Percentiles rank a stretch among this genome's conserved stretches.
These are phyloP conservation scores for Stygiomarasmius scandens DNA, from an alignment of 1,284 basidiomycete species.

Conservation along the genomic window DNA sequence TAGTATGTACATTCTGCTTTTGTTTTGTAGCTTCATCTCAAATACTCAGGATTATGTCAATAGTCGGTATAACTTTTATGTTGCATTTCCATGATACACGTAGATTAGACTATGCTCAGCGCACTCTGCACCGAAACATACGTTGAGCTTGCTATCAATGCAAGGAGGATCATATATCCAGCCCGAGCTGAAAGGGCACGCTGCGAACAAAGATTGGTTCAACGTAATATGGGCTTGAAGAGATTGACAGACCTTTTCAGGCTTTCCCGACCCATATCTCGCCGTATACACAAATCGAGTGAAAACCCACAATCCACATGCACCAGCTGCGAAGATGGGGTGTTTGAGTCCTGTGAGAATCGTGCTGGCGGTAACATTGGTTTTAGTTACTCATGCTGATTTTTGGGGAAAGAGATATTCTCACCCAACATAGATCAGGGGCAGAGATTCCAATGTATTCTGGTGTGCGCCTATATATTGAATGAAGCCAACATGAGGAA, in stretches of 20 bases:
- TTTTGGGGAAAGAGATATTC: no score
- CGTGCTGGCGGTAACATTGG: constrained; percentile 24
- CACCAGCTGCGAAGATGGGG: constrained; percentile 40
- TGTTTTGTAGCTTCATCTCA: no score
- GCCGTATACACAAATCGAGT: constrained; percentile 42
- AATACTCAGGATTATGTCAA: no score
- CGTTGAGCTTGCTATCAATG: no score
- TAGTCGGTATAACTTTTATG: no score
- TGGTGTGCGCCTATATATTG: constrained; percentile 39
- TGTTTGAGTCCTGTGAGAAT: constrained; percentile 42
- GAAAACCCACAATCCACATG: constrained; percentile 43
- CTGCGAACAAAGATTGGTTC: no score
- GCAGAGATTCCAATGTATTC: constrained; percentile 51
- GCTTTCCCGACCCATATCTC: constrained; percentile 38
- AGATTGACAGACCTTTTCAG: constrained; percentile 31
- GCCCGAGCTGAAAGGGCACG: not conserved
- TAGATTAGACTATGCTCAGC: no score
- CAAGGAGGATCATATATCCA: no score
- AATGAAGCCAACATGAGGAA: not conserved
- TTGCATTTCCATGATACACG: no score
- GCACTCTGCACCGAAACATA: no score
- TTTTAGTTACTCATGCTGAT: not conserved
- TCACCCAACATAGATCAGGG: constrained; percentile 28
- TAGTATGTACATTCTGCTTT: no score
- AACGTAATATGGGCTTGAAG: not conserved